Evolutionary conservation across 495 filamentous ascomycete species (phyloP).

Genomic region (Lepraria neglecta): DNA sequence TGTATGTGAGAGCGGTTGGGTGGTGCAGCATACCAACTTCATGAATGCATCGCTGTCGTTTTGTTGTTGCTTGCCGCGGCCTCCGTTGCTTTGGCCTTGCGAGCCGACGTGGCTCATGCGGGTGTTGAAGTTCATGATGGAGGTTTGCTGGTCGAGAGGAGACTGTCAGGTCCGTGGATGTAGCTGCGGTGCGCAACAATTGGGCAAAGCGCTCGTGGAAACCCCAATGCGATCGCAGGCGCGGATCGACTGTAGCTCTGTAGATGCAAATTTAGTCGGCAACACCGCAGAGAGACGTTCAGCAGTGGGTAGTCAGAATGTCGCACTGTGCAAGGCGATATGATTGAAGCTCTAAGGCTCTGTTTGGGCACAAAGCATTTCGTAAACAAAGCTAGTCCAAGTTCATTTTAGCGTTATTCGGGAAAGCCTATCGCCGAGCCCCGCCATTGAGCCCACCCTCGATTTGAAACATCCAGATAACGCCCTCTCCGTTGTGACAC

Average conservation of each 20-base stretch:
- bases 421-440: not conserved
- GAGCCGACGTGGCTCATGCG: constrained; percentile 50
- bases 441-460: not conserved
- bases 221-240: too few relatives aligned
- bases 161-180: too few relatives aligned
- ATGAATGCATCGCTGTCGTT: constrained; percentile 77
- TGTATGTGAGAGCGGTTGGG: not conserved
- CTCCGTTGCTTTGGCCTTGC: constrained; percentile 32
- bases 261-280: too few relatives aligned
- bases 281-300: too few relatives aligned
- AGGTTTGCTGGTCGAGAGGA: too few relatives aligned
- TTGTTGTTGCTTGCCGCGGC: constrained; percentile 51
- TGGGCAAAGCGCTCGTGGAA: too few relatives aligned
- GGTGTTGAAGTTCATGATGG: constrained; percentile 52
- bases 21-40: constrained; percentile 55
- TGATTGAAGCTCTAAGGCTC: not conserved
- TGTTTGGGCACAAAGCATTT: constrained; percentile 6
- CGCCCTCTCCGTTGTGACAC: not conserved
- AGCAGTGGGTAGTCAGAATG: too few relatives aligned
- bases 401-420: not conserved
- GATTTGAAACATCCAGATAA: not conserved
- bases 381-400: constrained; percentile 15
- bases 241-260: too few relatives aligned
- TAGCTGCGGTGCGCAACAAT: too few relatives aligned
- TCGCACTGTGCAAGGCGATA: not conserved